Conservation (phyloP, 306 rosid species). For the Cucurbita ficifolia region DNA sequence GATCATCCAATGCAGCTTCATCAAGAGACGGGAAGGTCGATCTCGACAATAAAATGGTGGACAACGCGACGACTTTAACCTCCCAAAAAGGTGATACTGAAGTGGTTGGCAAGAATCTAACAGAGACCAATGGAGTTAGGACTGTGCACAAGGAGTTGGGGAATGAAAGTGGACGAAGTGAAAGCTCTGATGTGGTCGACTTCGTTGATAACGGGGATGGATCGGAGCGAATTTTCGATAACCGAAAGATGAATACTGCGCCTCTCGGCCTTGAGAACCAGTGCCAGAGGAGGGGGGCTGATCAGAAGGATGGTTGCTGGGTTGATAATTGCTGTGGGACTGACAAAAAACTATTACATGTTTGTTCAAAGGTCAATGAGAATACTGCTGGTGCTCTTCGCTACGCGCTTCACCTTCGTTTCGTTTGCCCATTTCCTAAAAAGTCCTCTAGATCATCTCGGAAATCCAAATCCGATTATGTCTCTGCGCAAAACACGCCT, state of each 20-base stretch:
- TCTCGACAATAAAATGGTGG: constrained; percentile 10
- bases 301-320: constrained; percentile 27
- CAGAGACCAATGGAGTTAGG: constrained; percentile 22
- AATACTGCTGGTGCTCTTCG: constrained; percentile 58
- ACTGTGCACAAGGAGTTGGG: constrained; percentile 17
- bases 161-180: constrained; percentile 12
- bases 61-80: constrained; percentile 14
- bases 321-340: constrained; percentile 35
- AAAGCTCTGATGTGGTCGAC: constrained; percentile 23
- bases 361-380: constrained; percentile 44
- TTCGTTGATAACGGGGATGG: constrained; percentile 6
- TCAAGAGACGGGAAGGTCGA: constrained; percentile 27
- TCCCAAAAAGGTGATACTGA: constrained; percentile 12
- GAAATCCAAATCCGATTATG: constrained; percentile 28
- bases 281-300: constrained; percentile 25
- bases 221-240: background rate
- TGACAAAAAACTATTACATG: constrained; percentile 23
- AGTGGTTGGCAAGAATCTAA: constrained; percentile 13
- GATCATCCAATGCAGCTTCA: constrained; percentile 29
- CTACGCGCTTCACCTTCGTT: constrained; percentile 92
- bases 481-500: constrained; percentile 30
- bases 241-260: background rate
- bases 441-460: constrained; percentile 32
- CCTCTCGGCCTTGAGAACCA: background rate
- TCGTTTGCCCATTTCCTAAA: constrained; percentile 62